Base-by-base conservation (phyloP, 331 rosid species). In the Malus hybrid region DNA sequence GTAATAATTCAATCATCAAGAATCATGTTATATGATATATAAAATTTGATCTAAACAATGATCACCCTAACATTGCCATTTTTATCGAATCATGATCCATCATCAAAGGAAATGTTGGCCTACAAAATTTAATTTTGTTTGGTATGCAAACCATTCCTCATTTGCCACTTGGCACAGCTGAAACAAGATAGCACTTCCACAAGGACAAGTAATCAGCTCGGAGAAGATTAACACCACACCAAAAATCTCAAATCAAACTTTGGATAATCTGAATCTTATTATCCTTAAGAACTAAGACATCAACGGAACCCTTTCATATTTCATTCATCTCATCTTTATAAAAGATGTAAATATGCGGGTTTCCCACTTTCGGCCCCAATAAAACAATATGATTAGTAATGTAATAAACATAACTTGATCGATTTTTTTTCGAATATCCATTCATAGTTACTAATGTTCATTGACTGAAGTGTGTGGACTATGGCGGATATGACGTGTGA, bases 141-240 rank as follows among this genome's bases (percentile, higher is more conserved):
- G 50, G 29, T 28, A n/a, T 14, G 57, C 73, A 54, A 77, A 65
- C 52, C 44, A 68, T 67, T 77, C 59, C 76, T 60, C 31, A 65
- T 54, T 46, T 65, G 80, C 78, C 84, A 81, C 79, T 66, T 81
- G 87, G n/a, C 66, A 24, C 34, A 61, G 64, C 64, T 59, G 31
- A 59, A 57, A 10, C 28, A 22, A 59, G 28, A 50, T 2, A 15
- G 56, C 56, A 2, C 19, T 50, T 50, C 56, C 56, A 50, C 18
- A 15, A 15, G n/a, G n/a, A 50, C 18, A 15, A 15, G n/a, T 50
- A 15, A 50, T 36, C 44, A 36, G n/a, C 56, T 50, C 8, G n/a
- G n/a, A 50, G 5, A 50, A 50, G 56, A 50, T 2, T 50, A 50
- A 15, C n/a, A 50, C 56, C 56, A 50, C 56, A 50, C n/a, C 56